A percentile compares a stretch with the other conserved stretches of the same genome.
phyloP scores from a whole-genome alignment of 2,329 filamentous ascomycete genomes.

The Colletotrichum sp. region DNA sequence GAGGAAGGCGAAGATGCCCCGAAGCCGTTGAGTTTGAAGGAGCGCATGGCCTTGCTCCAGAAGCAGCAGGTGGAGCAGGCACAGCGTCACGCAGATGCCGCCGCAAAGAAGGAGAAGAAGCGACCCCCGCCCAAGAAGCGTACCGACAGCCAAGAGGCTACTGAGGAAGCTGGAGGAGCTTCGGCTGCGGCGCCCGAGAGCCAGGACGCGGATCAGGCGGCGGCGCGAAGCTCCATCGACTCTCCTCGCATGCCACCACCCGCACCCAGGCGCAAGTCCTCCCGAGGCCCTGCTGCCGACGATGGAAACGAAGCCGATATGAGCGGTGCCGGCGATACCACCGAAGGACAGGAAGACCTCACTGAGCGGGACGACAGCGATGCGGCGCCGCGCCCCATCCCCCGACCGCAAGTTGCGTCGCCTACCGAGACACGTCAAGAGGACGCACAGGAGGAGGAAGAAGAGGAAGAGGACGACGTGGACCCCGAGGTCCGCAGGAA shows the following conservation, averaged over 20 bases:
- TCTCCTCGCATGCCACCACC: constrained; percentile 41
- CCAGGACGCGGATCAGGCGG: constrained; percentile 51
- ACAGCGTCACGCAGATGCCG: constrained; percentile 77
- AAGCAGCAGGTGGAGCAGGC: constrained; percentile 93
- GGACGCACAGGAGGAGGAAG: constrained; percentile 58
- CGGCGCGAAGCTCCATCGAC: constrained; percentile 57
- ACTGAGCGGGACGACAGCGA: constrained; percentile 80
- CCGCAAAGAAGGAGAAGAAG: constrained; percentile 88
- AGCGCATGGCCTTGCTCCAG: constrained; percentile 91
- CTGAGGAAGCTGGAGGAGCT: constrained; percentile 25
- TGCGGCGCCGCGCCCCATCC: constrained; percentile 49
- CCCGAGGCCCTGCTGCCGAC: constrained; percentile 48
- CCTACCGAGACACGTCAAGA: constrained; percentile 34
- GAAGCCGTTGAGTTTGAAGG: constrained; percentile 92
- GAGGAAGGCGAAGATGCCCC: constrained; percentile 73
- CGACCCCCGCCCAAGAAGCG: constrained; percentile 71
- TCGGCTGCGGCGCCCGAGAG: constrained; percentile 16
- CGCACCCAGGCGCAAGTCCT: constrained; percentile 58
- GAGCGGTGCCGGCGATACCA: constrained; percentile 69
- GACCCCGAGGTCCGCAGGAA: constrained; percentile 86
- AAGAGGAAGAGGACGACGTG: constrained; percentile 78
- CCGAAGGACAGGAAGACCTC: constrained; percentile 63
- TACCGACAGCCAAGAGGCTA: constrained; percentile 50
- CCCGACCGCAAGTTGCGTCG: constrained; percentile 44
- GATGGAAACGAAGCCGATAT: constrained; percentile 71